A percentile compares a stretch with the other conserved stretches of the same genome.
Evolutionary conservation across 257 asterid species (phyloP).

Genomic region (Mitragyna speciosa): DNA sequence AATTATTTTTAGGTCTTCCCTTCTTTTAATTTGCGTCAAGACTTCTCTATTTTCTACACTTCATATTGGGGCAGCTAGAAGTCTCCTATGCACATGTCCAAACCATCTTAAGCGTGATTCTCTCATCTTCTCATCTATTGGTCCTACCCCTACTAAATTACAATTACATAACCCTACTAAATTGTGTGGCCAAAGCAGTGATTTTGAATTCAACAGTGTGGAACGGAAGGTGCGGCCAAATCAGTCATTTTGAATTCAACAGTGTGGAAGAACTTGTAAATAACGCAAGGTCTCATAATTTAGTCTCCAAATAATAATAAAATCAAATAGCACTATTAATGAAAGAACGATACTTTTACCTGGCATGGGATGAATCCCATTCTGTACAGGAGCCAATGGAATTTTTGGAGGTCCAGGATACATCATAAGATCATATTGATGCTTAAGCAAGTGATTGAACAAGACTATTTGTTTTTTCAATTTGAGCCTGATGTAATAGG

Average conservation of each 20-base stretch:
- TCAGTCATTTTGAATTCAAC: conserved; percentile 2
- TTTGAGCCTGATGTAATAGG: conserved; percentile 89
- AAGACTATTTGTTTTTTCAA: conserved; percentile 87
- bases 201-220: too few relatives aligned
- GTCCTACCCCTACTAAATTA: too few relatives aligned
- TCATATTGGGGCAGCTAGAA: too few relatives aligned
- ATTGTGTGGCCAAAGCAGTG: neutral
- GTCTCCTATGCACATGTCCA: too few relatives aligned
- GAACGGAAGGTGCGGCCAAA: too few relatives aligned
- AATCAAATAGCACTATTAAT: neutral
- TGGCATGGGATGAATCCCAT: conserved; percentile 80
- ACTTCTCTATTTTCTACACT: too few relatives aligned
- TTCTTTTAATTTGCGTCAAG: too few relatives aligned
- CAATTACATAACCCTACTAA: neutral
- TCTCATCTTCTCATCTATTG: too few relatives aligned
- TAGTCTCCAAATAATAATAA: neutral
- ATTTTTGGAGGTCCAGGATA: conserved; percentile 77
- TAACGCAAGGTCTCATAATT: neutral
- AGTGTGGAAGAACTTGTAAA: neutral
- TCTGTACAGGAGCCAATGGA: conserved; percentile 79
- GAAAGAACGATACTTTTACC: conserved; percentile 45
- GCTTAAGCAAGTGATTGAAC: conserved; percentile 90
- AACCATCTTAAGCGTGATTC: too few relatives aligned
- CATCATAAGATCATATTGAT: conserved; percentile 77
- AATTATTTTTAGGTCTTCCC: too few relatives aligned